phyloP scores from a whole-genome alignment of 306 rosid species.

The Ziziphus jujuba region DNA sequence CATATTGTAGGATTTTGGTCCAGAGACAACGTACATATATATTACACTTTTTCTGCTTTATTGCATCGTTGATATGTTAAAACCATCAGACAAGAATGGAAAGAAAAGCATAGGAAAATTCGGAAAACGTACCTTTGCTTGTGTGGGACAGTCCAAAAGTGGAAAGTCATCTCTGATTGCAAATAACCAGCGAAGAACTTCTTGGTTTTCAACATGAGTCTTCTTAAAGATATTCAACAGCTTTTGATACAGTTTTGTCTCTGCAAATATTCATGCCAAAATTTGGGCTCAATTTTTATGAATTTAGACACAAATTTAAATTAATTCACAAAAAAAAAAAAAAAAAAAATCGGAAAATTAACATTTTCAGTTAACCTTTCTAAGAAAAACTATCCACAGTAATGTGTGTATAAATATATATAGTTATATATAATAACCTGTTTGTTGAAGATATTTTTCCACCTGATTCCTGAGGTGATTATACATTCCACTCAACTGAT shows the following conservation, averaged over 20 bases:
- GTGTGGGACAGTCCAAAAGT: slow-evolving; percentile 44
- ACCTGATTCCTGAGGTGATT: slow-evolving; percentile 33
- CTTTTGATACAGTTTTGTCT: slow-evolving; percentile 39
- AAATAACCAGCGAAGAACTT: slow-evolving; percentile 49
- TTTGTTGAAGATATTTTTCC: slow-evolving; percentile 26
- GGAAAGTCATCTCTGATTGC: slow-evolving; percentile 47
- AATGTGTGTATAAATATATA: background rate
- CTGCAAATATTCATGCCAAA: slow-evolving; percentile 33
- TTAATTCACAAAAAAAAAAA: no score
- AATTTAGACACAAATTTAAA: no score
- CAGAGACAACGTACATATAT: no score
- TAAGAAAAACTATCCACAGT: background rate
- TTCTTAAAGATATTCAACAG: slow-evolving; percentile 38
- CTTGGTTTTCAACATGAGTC: slow-evolving; percentile 48
- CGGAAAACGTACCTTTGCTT: slow-evolving; percentile 38
- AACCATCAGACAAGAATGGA: background rate
- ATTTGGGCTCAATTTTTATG: background rate
- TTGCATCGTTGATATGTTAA: no score
- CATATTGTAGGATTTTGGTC: no score
- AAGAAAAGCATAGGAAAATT: slow-evolving; percentile 9
- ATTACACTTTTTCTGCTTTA: no score
- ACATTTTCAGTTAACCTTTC: background rate
- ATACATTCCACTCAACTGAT: slow-evolving; percentile 20
- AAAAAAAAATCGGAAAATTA: no score
- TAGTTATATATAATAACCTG: slow-evolving; percentile 28